Evolutionary conservation across 2,329 filamentous ascomycete genomes (phyloP), one percentile per base, ranked within the genome.

Genomic region (Diaporthe vaccinii): DNA sequence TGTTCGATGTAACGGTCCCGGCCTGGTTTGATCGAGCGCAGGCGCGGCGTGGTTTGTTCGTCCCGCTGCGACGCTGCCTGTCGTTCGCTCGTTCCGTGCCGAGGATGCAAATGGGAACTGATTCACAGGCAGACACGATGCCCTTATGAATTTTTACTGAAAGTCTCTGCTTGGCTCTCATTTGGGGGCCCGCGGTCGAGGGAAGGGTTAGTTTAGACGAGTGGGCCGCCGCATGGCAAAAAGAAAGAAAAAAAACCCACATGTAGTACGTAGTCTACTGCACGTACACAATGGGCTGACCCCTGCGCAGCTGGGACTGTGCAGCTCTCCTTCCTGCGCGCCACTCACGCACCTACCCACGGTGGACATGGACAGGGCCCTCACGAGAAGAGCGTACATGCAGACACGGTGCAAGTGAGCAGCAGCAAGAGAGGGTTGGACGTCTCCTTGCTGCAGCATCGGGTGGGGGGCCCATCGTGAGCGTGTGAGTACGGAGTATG

Each of bases 261-360:
- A 25, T 34, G 39, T 25, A 28, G 51, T 25, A 55, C 14, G 51
- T 28, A 55, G 51, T 55, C 51, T 28, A 17, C n/a, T 61, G 58
- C 36, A 62, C 51, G 34, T 61, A 58, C 61, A 65, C 41, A 65
- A 46, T 67, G 28, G 41, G 14, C n/a, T 22, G 44, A 67, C 44
- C 62, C 62, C 62, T 49, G 62, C 46, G 7, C 31, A 39, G 44
- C 46, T 34, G 44, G 44, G 44, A 46, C 39, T 36, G 10, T 67
- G 62, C 62, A 51, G 62, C 62, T 36, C 10, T 9, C 8, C 6
- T 15, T 10, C 31, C 25, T 53, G 44, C 62, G 31, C 44, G 62
- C 62, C 44, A 53, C 62, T 31, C 44, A 68, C 62, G 62, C 62
- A 69, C 65, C 46, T 25, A 28, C 65, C 62, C 65, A 39, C 31